Base-by-base conservation (phyloP, 331 rosid genomes). In the Ulmus americana region DNA sequence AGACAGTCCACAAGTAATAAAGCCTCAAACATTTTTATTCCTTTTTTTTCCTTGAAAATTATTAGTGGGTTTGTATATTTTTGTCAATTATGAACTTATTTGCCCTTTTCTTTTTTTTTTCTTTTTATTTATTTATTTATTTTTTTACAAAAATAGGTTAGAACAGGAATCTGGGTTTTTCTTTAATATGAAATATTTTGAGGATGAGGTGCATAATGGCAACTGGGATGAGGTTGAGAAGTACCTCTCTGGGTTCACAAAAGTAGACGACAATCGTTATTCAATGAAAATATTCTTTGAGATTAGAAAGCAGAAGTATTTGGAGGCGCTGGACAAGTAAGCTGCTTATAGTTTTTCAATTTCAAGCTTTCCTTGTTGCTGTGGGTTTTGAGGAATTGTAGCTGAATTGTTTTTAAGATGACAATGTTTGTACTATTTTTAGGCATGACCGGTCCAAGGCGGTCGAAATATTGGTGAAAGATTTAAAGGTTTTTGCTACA, bases 81-180 rank as follows among this genome's bases (percentile, higher is more conserved):
- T 22, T 65, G 15, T 13, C 61, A 13, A 65, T 58, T 68, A 54
- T 70, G 63, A 44, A 28, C 15, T 50, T 51, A 39, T 56, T 54
- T 60, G 59, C 42, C 15, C 44, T 55, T 74, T 72, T n/a, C n/a
- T n/a, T 75, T 63, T 68, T 35, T 66, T 59, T 71, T 7, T 61
- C 22, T 47, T 46, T 46, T 46, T 46, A 10, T 46, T 46, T 46
- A 46, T 46, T n/a, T 46, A 46, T 46, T 4, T 46, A 7, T 46
- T 8, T 38, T 20, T 62, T 68, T 41, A 48, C 40, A 10, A 64
- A 63, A 65, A 76, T n/a, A 92, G 98, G 83, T 90, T 92, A 7
- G 97, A 92, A 73, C 98, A 92, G 84, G 98, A 92, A 62, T 92
- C 98, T 70, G 98, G 98, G 57, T 89, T 92, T 86, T 92, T 85